These are phyloP conservation scores for Lanmaoa pseudosensibilis DNA, from an alignment of 768 basidiomycete species.

Conservation along the genomic window DNA sequence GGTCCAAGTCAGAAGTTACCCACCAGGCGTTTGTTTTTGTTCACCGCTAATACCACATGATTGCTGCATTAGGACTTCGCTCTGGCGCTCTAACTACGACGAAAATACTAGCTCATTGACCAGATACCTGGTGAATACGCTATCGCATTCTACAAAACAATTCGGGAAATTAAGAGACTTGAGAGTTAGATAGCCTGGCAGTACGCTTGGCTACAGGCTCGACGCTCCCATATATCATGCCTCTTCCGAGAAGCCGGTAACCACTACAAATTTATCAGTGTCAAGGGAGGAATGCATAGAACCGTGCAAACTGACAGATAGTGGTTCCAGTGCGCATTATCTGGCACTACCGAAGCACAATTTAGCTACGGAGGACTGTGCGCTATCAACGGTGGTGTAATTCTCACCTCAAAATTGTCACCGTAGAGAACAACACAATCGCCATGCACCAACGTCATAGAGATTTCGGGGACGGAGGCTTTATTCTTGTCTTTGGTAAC, in stretches of 20 bases:
- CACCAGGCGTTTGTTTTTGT: slow-evolving; percentile 17
- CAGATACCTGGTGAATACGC: neutral
- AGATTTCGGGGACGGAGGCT: slow-evolving; percentile 18
- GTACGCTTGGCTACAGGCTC: neutral
- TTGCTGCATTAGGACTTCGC: slow-evolving; percentile 34
- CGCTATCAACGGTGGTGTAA: neutral
- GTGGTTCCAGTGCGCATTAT: slow-evolving; percentile 33
- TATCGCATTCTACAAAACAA: slow-evolving; percentile 3
- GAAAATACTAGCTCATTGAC: neutral
- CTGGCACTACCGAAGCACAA: slow-evolving; percentile 20
- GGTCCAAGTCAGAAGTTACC: slow-evolving; percentile 20
- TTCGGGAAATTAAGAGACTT: neutral
- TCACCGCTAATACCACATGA: slow-evolving; percentile 10
- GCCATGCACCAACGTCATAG: slow-evolving; percentile 40
- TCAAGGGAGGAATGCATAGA: neutral
- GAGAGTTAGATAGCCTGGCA: neutral
- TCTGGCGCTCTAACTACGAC: slow-evolving; percentile 34
- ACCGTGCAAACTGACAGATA: slow-evolving; percentile 25
- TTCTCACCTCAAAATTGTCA: slow-evolving; percentile 43
- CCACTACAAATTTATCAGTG: slow-evolving; percentile 24
- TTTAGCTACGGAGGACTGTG: neutral
- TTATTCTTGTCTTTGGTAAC: slow-evolving; percentile 18
- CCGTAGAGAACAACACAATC: slow-evolving; percentile 39
- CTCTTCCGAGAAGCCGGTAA: slow-evolving; percentile 25
- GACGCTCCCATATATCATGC: slow-evolving; percentile 2